Conservation (phyloP, 192 early-diverging fungal genomes). For the Gaertneriomyces sp. region DNA sequence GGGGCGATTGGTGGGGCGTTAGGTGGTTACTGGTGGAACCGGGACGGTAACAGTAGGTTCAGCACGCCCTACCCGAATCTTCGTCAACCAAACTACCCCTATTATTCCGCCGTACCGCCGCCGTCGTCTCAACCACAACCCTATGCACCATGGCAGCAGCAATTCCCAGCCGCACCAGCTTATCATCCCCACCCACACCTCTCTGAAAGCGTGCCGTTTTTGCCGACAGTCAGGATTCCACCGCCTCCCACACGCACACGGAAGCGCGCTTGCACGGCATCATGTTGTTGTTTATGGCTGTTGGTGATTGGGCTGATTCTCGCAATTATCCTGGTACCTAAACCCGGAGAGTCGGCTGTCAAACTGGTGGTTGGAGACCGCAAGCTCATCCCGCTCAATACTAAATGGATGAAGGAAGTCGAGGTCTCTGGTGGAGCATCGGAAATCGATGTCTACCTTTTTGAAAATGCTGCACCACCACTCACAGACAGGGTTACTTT, state of each 20-base stretch:
- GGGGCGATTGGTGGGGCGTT: slow-evolving; percentile 27
- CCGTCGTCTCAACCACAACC: not conserved
- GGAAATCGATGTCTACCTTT: slow-evolving; percentile 22
- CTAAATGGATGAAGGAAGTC: slow-evolving; percentile 24
- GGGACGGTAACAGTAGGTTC: not conserved
- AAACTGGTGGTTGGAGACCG: slow-evolving; percentile 28
- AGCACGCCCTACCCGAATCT: not conserved
- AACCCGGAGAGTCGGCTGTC: slow-evolving; percentile 11
- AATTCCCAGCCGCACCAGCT: not conserved
- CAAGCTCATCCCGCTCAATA: slow-evolving; percentile 6
- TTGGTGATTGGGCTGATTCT: slow-evolving; percentile 15
- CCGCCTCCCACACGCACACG: slow-evolving; percentile 9
- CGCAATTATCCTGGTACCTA: slow-evolving; percentile 13
- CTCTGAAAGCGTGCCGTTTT: slow-evolving; percentile 5
- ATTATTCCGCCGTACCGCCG: not conserved
- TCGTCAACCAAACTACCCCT: not conserved
- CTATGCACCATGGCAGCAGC: not conserved
- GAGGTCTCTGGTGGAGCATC: slow-evolving; percentile 9
- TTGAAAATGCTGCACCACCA: slow-evolving; percentile 14
- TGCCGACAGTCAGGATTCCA: slow-evolving; percentile 1
- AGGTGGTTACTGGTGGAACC: slow-evolving; percentile 6
- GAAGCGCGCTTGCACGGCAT: slow-evolving; percentile 15
- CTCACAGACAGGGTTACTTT: slow-evolving; percentile 4
- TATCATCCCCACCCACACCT: slow-evolving; percentile 1
- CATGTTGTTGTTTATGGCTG: slow-evolving; percentile 19